These are phyloP conservation scores for Leccinellum albellum DNA, from an alignment of 768 basidiomycete species.

Conservation along the genomic window DNA sequence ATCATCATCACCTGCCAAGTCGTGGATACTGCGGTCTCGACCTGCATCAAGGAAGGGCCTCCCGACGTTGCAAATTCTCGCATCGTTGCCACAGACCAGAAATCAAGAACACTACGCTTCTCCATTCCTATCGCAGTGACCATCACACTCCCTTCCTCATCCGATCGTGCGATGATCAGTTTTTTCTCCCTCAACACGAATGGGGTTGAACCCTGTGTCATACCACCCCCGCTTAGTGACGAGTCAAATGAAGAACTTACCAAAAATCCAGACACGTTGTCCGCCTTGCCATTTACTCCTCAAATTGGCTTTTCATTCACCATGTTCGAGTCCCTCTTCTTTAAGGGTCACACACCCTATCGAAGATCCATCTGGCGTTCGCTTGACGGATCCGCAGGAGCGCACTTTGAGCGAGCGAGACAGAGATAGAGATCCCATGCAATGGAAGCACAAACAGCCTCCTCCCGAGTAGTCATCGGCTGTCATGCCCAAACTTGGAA, in stretches of 20 bases:
- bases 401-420: constrained; percentile 10
- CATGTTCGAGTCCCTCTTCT: neutral
- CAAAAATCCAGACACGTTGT: constrained; percentile 13
- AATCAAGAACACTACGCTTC: neutral
- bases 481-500: neutral
- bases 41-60: neutral
- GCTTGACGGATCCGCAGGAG: neutral
- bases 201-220: neutral
- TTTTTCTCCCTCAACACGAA: neutral
- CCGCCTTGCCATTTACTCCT: neutral
- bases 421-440: neutral
- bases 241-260: constrained; percentile 7
- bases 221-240: constrained; percentile 1
- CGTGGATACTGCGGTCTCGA: neutral
- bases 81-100: neutral
- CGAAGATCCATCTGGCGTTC: neutral
- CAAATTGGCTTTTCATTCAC: neutral
- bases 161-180: constrained; percentile 7
- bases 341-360: constrained; percentile 4
- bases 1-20: neutral
- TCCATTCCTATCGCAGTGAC: neutral
- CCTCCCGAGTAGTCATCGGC: neutral
- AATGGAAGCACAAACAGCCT: neutral
- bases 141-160: neutral
- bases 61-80: neutral